phyloP scores from a whole-genome alignment of 345 rosid species.

The Syzygium oleosum region DNA sequence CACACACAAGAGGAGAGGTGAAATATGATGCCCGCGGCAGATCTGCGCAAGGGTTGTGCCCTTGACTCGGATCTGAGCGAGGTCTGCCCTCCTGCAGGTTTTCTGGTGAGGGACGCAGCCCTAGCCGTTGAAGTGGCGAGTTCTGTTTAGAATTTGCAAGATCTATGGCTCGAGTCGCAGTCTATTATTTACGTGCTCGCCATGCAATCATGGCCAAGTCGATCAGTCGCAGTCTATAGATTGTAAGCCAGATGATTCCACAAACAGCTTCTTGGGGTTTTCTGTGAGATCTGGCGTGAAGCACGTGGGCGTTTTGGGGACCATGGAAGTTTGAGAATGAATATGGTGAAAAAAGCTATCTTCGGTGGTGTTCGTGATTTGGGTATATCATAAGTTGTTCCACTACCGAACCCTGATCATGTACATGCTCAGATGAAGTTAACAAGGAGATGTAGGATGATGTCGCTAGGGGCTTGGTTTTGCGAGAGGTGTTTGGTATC shows the following conservation, averaged over 20 bases:
- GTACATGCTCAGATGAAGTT: slow-evolving; percentile 23
- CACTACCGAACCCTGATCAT: not conserved
- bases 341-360: not conserved
- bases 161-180: slow-evolving; percentile 20
- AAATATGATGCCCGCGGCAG: not conserved
- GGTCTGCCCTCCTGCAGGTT: no score
- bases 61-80: not conserved
- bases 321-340: not conserved
- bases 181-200: slow-evolving; percentile 61
- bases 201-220: slow-evolving; percentile 69
- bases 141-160: not conserved
- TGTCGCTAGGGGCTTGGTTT: slow-evolving; percentile 63
- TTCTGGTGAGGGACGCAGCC: no score
- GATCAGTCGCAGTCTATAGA: slow-evolving; percentile 29
- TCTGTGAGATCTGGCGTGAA: not conserved
- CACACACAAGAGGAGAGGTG: not conserved
- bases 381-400: not conserved
- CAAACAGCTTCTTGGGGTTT: not conserved
- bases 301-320: not conserved
- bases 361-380: not conserved
- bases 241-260: slow-evolving; percentile 13
- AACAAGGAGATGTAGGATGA: slow-evolving; percentile 58
- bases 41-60: not conserved
- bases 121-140: no score
- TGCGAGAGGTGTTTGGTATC: slow-evolving; percentile 66